These are phyloP conservation scores for Phytophthora pluvialis DNA, from an alignment of 352 stramenopile genomes.

Conservation along the genomic window DNA sequence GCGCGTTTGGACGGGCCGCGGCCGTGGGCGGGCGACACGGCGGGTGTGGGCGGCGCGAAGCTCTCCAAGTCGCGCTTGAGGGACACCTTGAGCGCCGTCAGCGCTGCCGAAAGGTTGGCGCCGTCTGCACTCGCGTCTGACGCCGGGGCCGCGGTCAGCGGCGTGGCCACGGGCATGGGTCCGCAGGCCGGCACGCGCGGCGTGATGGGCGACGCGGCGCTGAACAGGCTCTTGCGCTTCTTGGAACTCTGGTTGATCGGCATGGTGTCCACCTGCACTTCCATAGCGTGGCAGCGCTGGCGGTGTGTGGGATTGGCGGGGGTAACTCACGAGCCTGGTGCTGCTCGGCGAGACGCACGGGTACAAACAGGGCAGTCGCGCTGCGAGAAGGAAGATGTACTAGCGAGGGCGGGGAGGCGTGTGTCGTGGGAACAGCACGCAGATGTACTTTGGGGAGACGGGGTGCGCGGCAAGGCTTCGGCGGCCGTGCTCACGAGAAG, in stretches of 20 bases:
- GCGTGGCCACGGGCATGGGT: slow-evolving; percentile 18
- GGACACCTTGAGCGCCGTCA: slow-evolving; percentile 78
- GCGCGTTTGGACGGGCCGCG: slow-evolving; percentile 58
- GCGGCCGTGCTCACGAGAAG: slow-evolving; percentile 3
- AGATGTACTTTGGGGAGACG: slow-evolving; percentile 2
- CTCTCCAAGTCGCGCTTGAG: slow-evolving; percentile 76
- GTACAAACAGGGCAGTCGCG: slow-evolving; percentile 26
- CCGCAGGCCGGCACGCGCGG: slow-evolving; percentile 30
- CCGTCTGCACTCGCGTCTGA: slow-evolving; percentile 36
- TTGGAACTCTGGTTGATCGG: slow-evolving; percentile 73
- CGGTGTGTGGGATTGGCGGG: not conserved
- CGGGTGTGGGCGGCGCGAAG: slow-evolving; percentile 73
- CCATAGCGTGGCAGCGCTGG: slow-evolving; percentile 29
- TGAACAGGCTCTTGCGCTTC: slow-evolving; percentile 68
- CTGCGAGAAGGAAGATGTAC: slow-evolving; percentile 8
- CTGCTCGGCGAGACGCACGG: slow-evolving; percentile 18
- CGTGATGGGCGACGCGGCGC: slow-evolving; percentile 26
- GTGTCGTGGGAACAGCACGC: slow-evolving; percentile 1
- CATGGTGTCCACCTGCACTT: slow-evolving; percentile 46
- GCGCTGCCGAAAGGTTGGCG: slow-evolving; percentile 57
- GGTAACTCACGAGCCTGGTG: slow-evolving; percentile 11
- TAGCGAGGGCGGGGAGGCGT: not conserved
- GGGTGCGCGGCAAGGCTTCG: not conserved
- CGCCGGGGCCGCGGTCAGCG: slow-evolving; percentile 11
- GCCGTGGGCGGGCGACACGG: slow-evolving; percentile 63